Percentiles rank a stretch among this genome's conserved stretches.
Conservation (phyloP, 2,329 filamentous ascomycete genomes). For the Chaetomium sp. region DNA sequence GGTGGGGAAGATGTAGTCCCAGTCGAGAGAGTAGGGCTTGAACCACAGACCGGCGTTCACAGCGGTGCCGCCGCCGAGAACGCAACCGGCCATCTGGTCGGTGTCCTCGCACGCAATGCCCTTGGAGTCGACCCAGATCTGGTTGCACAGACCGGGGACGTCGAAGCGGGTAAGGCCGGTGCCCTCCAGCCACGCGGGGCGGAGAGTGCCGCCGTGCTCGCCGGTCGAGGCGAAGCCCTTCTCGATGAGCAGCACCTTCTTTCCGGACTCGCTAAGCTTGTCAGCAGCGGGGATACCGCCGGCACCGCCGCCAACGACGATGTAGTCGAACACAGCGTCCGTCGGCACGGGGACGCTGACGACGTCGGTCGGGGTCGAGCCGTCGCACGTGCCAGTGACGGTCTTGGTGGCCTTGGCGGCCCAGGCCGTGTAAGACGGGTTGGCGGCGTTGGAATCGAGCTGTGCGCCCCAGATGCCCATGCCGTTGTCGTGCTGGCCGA, state of each 20-base stretch:
- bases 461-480: constrained; percentile 39
- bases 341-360: constrained; percentile 41
- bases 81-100: constrained; percentile 67
- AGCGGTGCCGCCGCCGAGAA: constrained; percentile 63
- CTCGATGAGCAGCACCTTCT: constrained; percentile 61
- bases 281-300: constrained; percentile 62
- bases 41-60: constrained; percentile 68
- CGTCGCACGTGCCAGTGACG: constrained; percentile 35
- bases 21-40: constrained; percentile 62
- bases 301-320: constrained; percentile 61
- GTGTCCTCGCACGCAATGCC: constrained; percentile 65
- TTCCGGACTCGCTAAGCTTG: constrained; percentile 61
- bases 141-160: constrained; percentile 66
- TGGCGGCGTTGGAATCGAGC: constrained; percentile 36
- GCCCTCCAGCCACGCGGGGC: constrained; percentile 58
- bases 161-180: constrained; percentile 65
- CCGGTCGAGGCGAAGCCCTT: constrained; percentile 59
- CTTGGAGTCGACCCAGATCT: constrained; percentile 63
- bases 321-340: constrained; percentile 59
- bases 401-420: constrained; percentile 41
- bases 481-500: constrained; percentile 41
- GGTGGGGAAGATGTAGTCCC: constrained; percentile 64
- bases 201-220: constrained; percentile 60
- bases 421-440: constrained; percentile 39
- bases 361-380: constrained; percentile 36